Evolutionary conservation across 805 yeast genomes (phyloP), one percentile per base, ranked within the genome.

Genomic region (Yueomyces sinensis): DNA sequence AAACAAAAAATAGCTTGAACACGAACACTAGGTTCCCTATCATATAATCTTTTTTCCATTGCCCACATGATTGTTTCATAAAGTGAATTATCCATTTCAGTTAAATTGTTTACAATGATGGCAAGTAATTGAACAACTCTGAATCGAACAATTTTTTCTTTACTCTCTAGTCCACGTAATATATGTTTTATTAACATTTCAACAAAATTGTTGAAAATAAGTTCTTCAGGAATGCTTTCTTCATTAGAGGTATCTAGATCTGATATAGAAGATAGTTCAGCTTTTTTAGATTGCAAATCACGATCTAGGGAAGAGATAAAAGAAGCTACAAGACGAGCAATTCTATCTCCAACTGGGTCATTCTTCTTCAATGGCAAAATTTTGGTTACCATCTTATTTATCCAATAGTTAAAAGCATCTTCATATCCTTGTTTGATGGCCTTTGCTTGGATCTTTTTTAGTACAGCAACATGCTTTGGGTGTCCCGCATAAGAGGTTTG

Each of bases 1-100:
- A 86, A 57, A 13, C 93, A 80, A 25, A 79, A 70, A 0, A 82
- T 75, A 0, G 96, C 94, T 55, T 82, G 91, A n/a, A 77, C 66
- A 45, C 98, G 65, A 3, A 91, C 82, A 7, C 62, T 59, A 5
- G 84, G 63, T 46, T 89, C 97, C 47, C 74, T 80, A 47, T 82
- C 94, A 43, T 68, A 68, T 1, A 82, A 51, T 39, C 96, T 65
- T 32, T 70, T 69, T 24, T 70, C 65, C 32, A 87, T 61, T 13
- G 75, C 70, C 49, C 70, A 68, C 41, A 73, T 64, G 32, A 91
- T 56, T 2, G 72, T 65, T 31, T 74, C 74, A 44, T 76, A 81
- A 19, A 83, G 55, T 15, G 75, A 81, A 37, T 76, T 78, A 45
- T 79, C 87, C 30, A 89, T 68, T 42, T 81, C 89, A 4, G 80